phyloP scores from a whole-genome alignment of 768 basidiomycete species.

The Suillus decipiens region DNA sequence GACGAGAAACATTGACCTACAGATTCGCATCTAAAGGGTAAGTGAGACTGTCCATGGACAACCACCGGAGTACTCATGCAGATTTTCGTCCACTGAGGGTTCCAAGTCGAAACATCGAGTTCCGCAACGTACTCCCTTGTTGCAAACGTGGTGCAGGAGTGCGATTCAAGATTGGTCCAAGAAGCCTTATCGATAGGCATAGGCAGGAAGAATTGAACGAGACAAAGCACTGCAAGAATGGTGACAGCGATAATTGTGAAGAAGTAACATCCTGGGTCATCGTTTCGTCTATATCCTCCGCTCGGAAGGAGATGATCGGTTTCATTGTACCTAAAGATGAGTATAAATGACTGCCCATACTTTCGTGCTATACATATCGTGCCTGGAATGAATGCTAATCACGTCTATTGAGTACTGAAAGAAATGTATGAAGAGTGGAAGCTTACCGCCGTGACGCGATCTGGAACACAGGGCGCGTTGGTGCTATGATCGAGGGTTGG shows the following conservation, averaged over 20 bases:
- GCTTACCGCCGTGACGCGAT: background rate
- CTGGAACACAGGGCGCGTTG: background rate
- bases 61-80: slow-evolving; percentile 24
- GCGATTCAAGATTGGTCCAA: slow-evolving; percentile 21
- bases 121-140: slow-evolving; percentile 32
- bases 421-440: background rate
- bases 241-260: background rate
- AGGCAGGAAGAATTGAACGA: slow-evolving; percentile 1
- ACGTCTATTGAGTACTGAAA: background rate
- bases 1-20: slow-evolving; percentile 9
- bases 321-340: background rate
- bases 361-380: background rate
- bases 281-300: background rate
- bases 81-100: slow-evolving; percentile 17
- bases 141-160: slow-evolving; percentile 28
- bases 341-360: background rate
- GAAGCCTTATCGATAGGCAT: background rate
- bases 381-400: background rate
- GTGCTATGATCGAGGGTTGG: background rate
- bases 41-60: slow-evolving; percentile 20
- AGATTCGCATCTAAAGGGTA: slow-evolving; percentile 26
- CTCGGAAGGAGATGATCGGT: background rate
- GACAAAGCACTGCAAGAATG: background rate
- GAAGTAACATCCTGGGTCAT: background rate
- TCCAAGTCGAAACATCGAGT: slow-evolving; percentile 32